phyloP scores from a whole-genome alignment of 192 early-diverging fungal species.

The Oehlia diaphana region DNA sequence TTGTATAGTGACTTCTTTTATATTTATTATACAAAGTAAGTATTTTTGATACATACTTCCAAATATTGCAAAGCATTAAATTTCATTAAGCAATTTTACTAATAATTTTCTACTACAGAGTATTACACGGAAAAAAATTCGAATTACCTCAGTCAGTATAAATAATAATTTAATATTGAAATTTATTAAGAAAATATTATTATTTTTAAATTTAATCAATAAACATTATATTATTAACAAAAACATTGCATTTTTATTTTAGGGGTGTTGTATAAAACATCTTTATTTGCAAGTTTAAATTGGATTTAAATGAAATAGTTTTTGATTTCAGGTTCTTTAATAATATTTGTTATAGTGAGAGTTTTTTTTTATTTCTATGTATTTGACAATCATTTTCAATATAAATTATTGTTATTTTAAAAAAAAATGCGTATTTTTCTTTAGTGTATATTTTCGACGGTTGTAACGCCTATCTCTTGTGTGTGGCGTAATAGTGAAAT shows the following conservation, averaged over 20 bases:
- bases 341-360: too few species aligned
- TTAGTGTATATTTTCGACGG: too few species aligned
- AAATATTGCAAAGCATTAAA: not conserved
- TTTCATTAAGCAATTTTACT: not conserved
- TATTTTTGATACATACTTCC: not conserved
- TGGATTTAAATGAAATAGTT: not conserved
- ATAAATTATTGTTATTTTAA: too few species aligned
- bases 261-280: not conserved
- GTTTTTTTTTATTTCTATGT: too few species aligned
- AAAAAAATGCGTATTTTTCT: too few species aligned
- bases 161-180: constrained; percentile 39
- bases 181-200: too few species aligned
- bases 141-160: constrained; percentile 26
- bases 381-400: too few species aligned
- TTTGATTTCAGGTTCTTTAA: too few species aligned
- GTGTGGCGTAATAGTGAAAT: not conserved
- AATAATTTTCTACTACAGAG: not conserved
- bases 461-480: too few species aligned
- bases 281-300: not conserved
- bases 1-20: constrained; percentile 99
- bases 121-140: constrained; percentile 33
- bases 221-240: not conserved
- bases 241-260: not conserved
- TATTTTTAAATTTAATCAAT: not conserved
- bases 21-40: constrained; percentile 83